Conservation (phyloP, 352 stramenopile genomes). For the Phytophthora hybrid region DNA sequence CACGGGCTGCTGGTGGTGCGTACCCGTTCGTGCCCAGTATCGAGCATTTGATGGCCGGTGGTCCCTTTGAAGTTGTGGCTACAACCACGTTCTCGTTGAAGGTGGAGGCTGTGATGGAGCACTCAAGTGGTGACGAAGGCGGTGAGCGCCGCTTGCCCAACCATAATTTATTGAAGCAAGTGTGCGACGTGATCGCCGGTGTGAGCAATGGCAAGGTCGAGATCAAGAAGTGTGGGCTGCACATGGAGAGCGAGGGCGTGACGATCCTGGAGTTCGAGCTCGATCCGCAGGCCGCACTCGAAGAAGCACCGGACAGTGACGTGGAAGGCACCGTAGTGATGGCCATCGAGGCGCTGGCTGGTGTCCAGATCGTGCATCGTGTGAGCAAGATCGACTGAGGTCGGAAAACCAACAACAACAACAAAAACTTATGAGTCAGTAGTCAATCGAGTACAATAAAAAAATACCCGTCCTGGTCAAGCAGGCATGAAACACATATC, state of each 20-base stretch:
- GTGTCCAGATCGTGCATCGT: constrained; percentile 53
- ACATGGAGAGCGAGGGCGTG: constrained; percentile 72
- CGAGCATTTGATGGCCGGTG: constrained; percentile 43
- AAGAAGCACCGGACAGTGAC: constrained; percentile 27
- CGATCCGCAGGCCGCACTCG: constrained; percentile 49
- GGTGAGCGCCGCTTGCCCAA: constrained; percentile 72
- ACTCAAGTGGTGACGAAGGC: constrained; percentile 48
- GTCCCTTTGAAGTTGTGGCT: constrained; percentile 12
- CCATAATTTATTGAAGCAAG: constrained; percentile 89
- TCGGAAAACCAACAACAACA: constrained; percentile 17
- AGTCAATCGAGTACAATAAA: constrained; percentile 53
- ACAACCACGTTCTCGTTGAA: constrained; percentile 67
- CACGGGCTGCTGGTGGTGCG: constrained; percentile 20
- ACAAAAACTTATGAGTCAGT: constrained; percentile 44
- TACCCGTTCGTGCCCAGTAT: constrained; percentile 37
- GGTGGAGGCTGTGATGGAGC: constrained; percentile 66
- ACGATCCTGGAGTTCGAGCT: constrained; percentile 85
- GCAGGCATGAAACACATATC: constrained; percentile 21
- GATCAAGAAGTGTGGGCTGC: constrained; percentile 86
- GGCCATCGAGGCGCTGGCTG: constrained; percentile 54
- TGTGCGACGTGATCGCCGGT: constrained; percentile 80
- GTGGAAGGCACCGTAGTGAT: constrained; percentile 46
- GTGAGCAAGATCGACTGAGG: constrained; percentile 37
- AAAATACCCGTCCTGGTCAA: constrained; percentile 19
- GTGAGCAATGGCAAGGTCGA: constrained; percentile 68